Percentiles rank a stretch among this genome's conserved stretches.
These are phyloP conservation scores for Trichoderma brevicompactum DNA, from an alignment of 2,329 filamentous ascomycete genomes.

Conservation along the genomic window DNA sequence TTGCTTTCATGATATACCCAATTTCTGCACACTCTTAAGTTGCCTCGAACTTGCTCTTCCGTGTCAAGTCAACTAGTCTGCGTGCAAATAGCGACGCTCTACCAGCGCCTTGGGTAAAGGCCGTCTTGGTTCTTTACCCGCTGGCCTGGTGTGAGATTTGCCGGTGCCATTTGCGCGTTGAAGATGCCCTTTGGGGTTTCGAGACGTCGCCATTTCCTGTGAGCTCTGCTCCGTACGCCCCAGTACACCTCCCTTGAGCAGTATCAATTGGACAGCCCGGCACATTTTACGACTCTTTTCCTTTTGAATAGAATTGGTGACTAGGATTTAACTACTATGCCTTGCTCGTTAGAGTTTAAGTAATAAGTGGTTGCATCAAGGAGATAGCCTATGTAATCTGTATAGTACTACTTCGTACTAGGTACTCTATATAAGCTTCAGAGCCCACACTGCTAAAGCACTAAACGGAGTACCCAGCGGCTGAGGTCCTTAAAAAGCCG, in stretches of 20 bases:
- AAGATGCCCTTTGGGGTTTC: slow-evolving; percentile 38
- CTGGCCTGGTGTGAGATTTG: slow-evolving; percentile 39
- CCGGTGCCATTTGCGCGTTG: slow-evolving; percentile 36
- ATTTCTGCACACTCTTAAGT: slow-evolving; percentile 90
- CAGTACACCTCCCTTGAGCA: slow-evolving; percentile 38
- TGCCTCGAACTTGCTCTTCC: slow-evolving; percentile 76
- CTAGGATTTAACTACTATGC: neutral
- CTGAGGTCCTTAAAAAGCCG: neutral
- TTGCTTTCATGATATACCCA: neutral
- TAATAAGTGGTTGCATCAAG: too few relatives aligned
- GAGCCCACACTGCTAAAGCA: neutral
- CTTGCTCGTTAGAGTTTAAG: too few relatives aligned
- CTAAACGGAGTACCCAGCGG: neutral
- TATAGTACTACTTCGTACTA: too few relatives aligned
- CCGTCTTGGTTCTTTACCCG: slow-evolving; percentile 56
- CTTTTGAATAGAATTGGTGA: neutral
- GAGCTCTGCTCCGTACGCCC: slow-evolving; percentile 44
- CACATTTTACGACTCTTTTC: slow-evolving; percentile 35
- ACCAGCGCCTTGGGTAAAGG: slow-evolving; percentile 46
- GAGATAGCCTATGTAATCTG: too few relatives aligned
- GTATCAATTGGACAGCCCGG: slow-evolving; percentile 37
- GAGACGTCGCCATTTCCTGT: slow-evolving; percentile 32
- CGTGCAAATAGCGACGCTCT: slow-evolving; percentile 78
- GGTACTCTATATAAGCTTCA: neutral
- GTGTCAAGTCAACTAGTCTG: slow-evolving; percentile 95